Percentiles rank a stretch among this genome's conserved stretches.
phyloP scores from a whole-genome alignment of 2,329 filamentous ascomycete genomes.

The Microcyclospora tardicrescens region DNA sequence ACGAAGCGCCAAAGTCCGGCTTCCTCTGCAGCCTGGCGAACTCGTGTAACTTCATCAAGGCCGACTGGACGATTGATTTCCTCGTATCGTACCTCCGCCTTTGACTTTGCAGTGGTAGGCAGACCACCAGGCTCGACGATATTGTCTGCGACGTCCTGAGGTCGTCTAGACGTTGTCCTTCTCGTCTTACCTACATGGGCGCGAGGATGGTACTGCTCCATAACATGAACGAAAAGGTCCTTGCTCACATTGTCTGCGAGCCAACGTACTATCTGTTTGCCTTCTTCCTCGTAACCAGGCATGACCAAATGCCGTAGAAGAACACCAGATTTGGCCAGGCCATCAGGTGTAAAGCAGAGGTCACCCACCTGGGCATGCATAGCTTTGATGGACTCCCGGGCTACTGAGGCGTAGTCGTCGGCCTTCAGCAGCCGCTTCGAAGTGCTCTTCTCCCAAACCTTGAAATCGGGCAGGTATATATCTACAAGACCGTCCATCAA shows the following conservation, averaged over 20 bases:
- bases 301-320: conserved; percentile 72
- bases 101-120: conserved; percentile 14
- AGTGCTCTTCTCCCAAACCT: conserved; percentile 57
- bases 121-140: conserved; percentile 19
- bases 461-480: conserved; percentile 82
- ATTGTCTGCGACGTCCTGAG: conserved; percentile 16
- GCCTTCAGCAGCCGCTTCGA: conserved; percentile 64
- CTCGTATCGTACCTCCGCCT: conserved; percentile 48
- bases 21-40: conserved; percentile 53
- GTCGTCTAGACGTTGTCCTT: conserved; percentile 18
- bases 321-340: conserved; percentile 65
- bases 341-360: conserved; percentile 67
- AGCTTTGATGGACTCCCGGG: conserved; percentile 62
- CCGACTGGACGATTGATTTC: conserved; percentile 66
- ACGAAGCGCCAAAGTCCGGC: conserved; percentile 71
- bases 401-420: conserved; percentile 58
- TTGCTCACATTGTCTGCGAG: conserved; percentile 58
- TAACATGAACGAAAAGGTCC: conserved; percentile 72
- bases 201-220: conserved; percentile 76
- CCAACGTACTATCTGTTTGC: conserved; percentile 61
- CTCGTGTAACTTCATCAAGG: conserved; percentile 50
- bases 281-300: conserved; percentile 66
- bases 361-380: conserved; percentile 78
- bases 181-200: conserved; percentile 66
- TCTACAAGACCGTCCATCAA: conserved; percentile 69